Base-by-base conservation (phyloP, 208 protist species). In the Crithidia bombi region DNA sequence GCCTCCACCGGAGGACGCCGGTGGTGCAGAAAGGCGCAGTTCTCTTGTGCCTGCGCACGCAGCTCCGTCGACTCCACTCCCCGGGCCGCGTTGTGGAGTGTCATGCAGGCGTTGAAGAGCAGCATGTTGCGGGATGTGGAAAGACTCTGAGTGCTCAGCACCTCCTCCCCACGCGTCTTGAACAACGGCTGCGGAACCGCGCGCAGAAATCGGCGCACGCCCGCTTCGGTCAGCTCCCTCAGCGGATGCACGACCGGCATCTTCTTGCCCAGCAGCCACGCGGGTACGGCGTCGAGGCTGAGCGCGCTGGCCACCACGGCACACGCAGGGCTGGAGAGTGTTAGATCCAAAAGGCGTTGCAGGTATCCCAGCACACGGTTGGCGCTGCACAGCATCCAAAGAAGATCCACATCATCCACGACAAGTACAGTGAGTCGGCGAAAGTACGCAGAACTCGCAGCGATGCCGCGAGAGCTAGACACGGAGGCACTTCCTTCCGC, bases 391-490 rank as follows among this genome's bases (percentile, higher is more conserved):
- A 94, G 79, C 23, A 63, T 28, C 57, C 77, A 83, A 23, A 91
- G 65, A 11, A 82, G 54, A 17, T 80, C 75, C 19, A 91, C 57
- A 50, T 92, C 85, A 54, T 94, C 89, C 25, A 86, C 62, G 9
- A 94, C 59, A 3, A 94, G 33, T 28, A 92, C 72, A 2, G 85
- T 85, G 21, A 78, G 70, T 5, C 57, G 70, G 2, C 62, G 55
- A 2, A 78, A 50, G n/a, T 19, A 15, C 19, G 11, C 23, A n/a
- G 30, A 38, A 30, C 21, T 9, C 46, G 17, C 19, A 17, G 41
- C n/a, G 28, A n/a, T n/a, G n/a, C n/a, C n/a, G n/a, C 21, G 10
- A 39, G 35, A 39, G 21, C 23, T 11, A 1, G 25, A 61, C 14
- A 35, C 23, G 30, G 25, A 12, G 3, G 51, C 21, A 47, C 26